Conservation (phyloP, 257 asterid genomes). For the Solanum chiquidenum region DNA sequence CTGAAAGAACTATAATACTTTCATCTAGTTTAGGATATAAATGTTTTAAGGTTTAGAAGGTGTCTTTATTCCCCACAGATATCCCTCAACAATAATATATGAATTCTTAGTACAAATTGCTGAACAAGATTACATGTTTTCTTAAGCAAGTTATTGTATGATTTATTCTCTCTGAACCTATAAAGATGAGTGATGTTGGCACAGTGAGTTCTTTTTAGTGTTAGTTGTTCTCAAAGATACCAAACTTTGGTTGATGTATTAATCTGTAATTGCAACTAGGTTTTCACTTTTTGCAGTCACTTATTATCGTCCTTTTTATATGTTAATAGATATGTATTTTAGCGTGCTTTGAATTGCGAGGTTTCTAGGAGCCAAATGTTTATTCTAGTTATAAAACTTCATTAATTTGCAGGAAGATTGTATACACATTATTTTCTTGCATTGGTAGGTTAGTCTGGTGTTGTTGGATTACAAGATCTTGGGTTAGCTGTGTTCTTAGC, state of each 20-base stretch:
- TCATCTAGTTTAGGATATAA: not conserved
- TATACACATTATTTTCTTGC: not conserved
- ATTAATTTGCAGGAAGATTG: not conserved
- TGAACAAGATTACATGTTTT: not conserved
- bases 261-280: not conserved
- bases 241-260: not conserved
- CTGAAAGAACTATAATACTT: not conserved
- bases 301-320: not conserved
- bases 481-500: not conserved
- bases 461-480: not conserved
- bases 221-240: not conserved
- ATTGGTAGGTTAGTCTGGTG: not conserved
- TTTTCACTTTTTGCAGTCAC: not conserved
- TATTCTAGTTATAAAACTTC: not conserved
- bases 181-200: not conserved
- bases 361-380: not conserved
- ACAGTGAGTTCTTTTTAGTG: not conserved
- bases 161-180: not conserved
- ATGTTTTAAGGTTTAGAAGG: not conserved
- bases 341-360: not conserved
- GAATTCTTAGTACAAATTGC: not conserved
- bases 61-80: not conserved
- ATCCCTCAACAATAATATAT: not conserved
- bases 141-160: not conserved
- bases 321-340: not conserved